Evolutionary conservation across 73 alveolate species (phyloP).

Genomic region (Paramecium pentaurelia): DNA sequence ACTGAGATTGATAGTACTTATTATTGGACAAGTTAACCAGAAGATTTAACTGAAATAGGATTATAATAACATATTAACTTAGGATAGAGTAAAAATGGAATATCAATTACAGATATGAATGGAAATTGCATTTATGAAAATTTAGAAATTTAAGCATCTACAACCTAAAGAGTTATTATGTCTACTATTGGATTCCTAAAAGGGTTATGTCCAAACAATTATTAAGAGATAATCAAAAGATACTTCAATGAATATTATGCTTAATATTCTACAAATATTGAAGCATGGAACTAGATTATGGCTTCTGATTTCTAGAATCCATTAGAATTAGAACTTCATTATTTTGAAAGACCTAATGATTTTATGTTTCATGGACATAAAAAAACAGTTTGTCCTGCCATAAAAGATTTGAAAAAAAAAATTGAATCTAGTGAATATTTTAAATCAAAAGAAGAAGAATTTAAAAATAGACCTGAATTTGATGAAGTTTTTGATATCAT

Average conservation of each 20-base stretch:
- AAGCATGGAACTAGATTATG: not conserved
- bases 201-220: conserved; percentile 23
- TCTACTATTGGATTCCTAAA: conserved; percentile 26
- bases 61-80: not conserved
- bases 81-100: not conserved
- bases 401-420: not conserved
- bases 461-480: not conserved
- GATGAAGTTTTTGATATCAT: conserved; percentile 30
- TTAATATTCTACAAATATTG: not conserved
- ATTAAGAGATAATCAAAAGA: not conserved
- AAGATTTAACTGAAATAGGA: conserved; percentile 36
- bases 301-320: not conserved
- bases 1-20: conserved; percentile 32
- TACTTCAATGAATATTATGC: conserved; percentile 16
- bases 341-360: conserved; percentile 42
- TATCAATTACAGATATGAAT: not conserved
- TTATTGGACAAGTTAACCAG: not conserved
- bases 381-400: not conserved
- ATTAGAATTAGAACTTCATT: not conserved
- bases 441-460: not conserved
- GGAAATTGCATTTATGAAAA: not conserved
- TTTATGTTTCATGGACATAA: conserved; percentile 39
- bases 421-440: not conserved
- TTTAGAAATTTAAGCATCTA: conserved; percentile 28
- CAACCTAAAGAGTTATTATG: conserved; percentile 18